Evolutionary conservation across 208 protist species (phyloP).

Genomic region (Leishmania gerbilli): DNA sequence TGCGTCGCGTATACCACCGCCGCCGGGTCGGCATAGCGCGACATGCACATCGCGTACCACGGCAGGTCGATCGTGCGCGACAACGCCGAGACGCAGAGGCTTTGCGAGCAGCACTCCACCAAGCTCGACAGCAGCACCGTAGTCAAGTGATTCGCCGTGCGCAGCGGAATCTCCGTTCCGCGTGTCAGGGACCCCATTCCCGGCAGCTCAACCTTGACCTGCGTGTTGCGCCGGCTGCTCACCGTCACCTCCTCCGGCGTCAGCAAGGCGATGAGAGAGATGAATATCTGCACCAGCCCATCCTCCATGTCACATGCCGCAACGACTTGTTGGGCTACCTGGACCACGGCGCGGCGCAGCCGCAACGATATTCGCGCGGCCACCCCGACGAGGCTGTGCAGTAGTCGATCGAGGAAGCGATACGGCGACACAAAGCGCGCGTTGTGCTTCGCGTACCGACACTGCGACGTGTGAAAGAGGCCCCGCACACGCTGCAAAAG

Average conservation of each 20-base stretch:
- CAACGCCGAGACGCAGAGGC: conserved; percentile 48
- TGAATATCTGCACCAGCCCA: conserved; percentile 55
- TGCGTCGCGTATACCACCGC: conserved; percentile 75
- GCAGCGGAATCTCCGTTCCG: conserved; percentile 34
- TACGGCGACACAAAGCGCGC: conserved; percentile 55
- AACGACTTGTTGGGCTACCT: conserved; percentile 72
- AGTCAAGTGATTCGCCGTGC: conserved; percentile 49
- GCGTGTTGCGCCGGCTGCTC: conserved; percentile 24
- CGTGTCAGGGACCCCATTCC: conserved; percentile 32
- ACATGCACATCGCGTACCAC: conserved; percentile 70
- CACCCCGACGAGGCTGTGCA: conserved; percentile 60
- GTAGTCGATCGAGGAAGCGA: conserved; percentile 71
- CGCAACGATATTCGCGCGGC: conserved; percentile 35
- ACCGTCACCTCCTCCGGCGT: conserved; percentile 45
- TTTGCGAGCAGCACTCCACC: conserved; percentile 51
- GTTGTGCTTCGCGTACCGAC: conserved; percentile 72
- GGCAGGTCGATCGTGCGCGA: conserved; percentile 51
- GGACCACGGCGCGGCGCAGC: conserved; percentile 46
- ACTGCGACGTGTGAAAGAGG: conserved; percentile 58
- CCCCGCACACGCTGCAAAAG: conserved; percentile 47
- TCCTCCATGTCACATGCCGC: conserved; percentile 70
- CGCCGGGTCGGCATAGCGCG: conserved; percentile 66
- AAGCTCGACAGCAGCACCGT: conserved; percentile 58
- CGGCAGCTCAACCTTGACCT: conserved; percentile 45
- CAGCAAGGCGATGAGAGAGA: conserved; percentile 57